phyloP scores from a whole-genome alignment of 2,329 filamentous ascomycete genomes.

The Stylonectria norvegica region DNA sequence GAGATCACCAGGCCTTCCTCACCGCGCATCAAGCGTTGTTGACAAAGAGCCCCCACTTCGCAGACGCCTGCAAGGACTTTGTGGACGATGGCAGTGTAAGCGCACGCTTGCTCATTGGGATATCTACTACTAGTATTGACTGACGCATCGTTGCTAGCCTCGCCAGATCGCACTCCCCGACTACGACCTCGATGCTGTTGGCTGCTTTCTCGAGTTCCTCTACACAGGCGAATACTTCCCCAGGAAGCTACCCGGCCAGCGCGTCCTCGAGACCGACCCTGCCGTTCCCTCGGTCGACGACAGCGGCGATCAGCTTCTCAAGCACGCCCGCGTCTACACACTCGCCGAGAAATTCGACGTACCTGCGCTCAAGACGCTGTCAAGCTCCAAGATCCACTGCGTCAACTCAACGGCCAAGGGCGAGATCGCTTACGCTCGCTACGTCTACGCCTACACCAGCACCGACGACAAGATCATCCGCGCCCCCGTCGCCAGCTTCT shows the following conservation, averaged over 20 bases:
- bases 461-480: constrained; percentile 70
- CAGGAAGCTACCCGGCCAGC: constrained; percentile 58
- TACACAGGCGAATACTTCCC: constrained; percentile 64
- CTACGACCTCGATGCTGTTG: constrained; percentile 35
- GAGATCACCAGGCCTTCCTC: constrained; percentile 62
- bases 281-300: constrained; percentile 65
- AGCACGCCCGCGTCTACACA: constrained; percentile 86
- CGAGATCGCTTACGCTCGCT: constrained; percentile 88
- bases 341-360: constrained; percentile 76
- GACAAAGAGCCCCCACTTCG: constrained; percentile 70
- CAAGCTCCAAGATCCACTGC: constrained; percentile 87
- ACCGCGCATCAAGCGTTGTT: constrained; percentile 79
- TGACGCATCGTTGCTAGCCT: constrained; percentile 42
- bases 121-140: constrained; percentile 3
- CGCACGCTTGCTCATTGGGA: constrained; percentile 10
- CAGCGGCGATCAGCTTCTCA: constrained; percentile 77
- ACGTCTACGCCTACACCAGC: constrained; percentile 76
- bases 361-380: constrained; percentile 66
- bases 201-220: constrained; percentile 40
- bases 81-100: constrained; percentile 58
- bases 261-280: constrained; percentile 67
- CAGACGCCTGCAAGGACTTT: constrained; percentile 59
- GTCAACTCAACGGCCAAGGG: constrained; percentile 83
- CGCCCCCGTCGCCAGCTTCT: constrained; percentile 83
- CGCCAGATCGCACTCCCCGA: constrained; percentile 63